Conservation (phyloP, 108 stramenopile species). For the Fragilariopsis cylindrus region DNA sequence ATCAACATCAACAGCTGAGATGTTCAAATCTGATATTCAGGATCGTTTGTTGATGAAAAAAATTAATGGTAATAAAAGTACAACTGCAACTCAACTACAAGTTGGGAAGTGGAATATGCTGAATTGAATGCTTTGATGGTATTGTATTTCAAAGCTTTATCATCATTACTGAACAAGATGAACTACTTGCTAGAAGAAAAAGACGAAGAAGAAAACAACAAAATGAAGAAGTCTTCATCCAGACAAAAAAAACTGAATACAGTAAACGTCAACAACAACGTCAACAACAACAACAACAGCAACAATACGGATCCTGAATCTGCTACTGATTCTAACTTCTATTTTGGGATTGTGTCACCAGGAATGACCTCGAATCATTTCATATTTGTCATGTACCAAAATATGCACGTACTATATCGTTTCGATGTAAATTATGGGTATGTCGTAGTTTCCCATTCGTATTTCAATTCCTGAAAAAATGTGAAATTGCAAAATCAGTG, state of each 20-base stretch:
- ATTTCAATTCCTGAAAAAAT: conserved; percentile 10
- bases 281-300: no score
- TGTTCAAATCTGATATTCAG: not conserved
- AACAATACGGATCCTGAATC: not conserved
- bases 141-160: conserved; percentile 21
- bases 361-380: conserved; percentile 32
- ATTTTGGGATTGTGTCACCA: conserved; percentile 21
- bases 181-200: no score
- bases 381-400: conserved; percentile 6
- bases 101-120: conserved; percentile 21
- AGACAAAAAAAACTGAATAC: not conserved
- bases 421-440: conserved; percentile 7
- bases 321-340: not conserved
- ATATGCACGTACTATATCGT: not conserved
- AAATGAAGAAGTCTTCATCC: not conserved
- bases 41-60: not conserved
- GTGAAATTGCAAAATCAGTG: conserved; percentile 19
- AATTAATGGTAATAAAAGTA: no score
- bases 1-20: not conserved
- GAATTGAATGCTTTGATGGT: conserved; percentile 14
- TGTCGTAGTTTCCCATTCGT: not conserved
- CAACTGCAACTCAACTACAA: not conserved
- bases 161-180: not conserved
- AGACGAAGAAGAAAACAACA: no score
- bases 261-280: not conserved